Evolutionary conservation across 495 filamentous ascomycete genomes (phyloP).

Genomic region (Talaromyces ruber): DNA sequence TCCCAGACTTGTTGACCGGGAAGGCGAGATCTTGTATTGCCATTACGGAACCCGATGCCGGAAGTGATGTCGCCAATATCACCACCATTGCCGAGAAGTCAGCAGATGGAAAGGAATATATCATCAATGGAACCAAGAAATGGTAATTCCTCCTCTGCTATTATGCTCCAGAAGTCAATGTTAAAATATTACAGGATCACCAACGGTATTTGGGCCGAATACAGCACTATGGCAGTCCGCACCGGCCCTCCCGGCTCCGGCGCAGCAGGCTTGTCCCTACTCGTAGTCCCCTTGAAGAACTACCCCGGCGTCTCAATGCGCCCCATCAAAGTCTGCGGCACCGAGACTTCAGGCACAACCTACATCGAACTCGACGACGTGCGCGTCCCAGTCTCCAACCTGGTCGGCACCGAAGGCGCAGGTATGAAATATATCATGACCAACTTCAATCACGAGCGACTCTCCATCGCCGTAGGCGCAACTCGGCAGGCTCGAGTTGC

Average conservation of each 20-base stretch:
- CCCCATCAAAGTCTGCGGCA: conserved; percentile 52
- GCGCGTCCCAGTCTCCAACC: conserved; percentile 56
- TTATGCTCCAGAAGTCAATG: too few relatives aligned
- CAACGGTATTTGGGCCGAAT: conserved; percentile 69
- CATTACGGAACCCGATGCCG: conserved; percentile 68
- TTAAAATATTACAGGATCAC: conserved; percentile 46
- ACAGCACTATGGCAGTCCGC: conserved; percentile 66
- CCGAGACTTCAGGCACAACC: conserved; percentile 56
- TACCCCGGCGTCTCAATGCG: conserved; percentile 58
- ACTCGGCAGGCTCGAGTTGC: conserved; percentile 58
- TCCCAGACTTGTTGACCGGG: conserved; percentile 60
- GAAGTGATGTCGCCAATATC: conserved; percentile 65
- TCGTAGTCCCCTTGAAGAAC: conserved; percentile 59
- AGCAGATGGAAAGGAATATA: conserved; percentile 55
- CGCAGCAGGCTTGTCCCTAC: conserved; percentile 50
- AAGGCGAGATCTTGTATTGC: conserved; percentile 63
- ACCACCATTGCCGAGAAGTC: conserved; percentile 56
- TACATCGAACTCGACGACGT: conserved; percentile 73
- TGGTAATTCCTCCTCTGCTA: conserved; percentile 33
- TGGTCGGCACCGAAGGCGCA: conserved; percentile 60
- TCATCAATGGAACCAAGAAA: conserved; percentile 73
- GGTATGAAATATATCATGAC: conserved; percentile 75
- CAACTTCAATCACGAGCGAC: conserved; percentile 77
- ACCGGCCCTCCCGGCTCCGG: conserved; percentile 56
- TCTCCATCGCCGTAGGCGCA: conserved; percentile 54